Percentiles rank a stretch among this genome's conserved stretches.
These are phyloP conservation scores for Balansia obtecta DNA, from an alignment of 2,329 filamentous ascomycete genomes.

Conservation along the genomic window DNA sequence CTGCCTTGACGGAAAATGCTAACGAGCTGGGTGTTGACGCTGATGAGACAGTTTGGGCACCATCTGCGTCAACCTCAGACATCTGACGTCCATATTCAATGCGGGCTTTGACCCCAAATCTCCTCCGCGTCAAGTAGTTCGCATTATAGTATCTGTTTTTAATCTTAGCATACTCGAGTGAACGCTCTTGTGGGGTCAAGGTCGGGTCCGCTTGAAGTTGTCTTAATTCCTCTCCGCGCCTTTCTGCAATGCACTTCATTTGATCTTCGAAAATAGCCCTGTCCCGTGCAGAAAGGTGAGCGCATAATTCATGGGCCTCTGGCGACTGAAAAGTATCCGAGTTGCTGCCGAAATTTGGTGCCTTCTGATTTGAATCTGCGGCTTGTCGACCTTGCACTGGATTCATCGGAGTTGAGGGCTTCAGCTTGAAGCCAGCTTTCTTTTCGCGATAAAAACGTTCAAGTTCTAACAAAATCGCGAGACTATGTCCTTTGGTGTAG, in stretches of 20 bases:
- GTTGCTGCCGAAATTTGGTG: background rate
- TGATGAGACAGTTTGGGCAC: constrained; percentile 20
- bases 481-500: constrained; percentile 14
- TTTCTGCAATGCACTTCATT: constrained; percentile 18
- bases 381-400: background rate
- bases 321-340: background rate
- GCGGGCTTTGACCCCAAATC: constrained; percentile 42
- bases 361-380: background rate
- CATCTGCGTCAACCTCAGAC: constrained; percentile 32
- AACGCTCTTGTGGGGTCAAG: constrained; percentile 22
- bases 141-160: constrained; percentile 43
- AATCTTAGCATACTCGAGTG: constrained; percentile 26
- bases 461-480: constrained; percentile 1
- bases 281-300: constrained; percentile 25
- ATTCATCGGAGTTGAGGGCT: background rate
- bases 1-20: background rate
- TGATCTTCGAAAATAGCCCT: constrained; percentile 14
- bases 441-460: constrained; percentile 2
- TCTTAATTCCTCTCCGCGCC: constrained; percentile 29
- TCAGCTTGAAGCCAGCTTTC: background rate
- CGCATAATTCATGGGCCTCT: constrained; percentile 26
- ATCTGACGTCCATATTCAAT: constrained; percentile 34
- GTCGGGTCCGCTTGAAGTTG: constrained; percentile 20
- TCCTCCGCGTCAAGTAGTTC: constrained; percentile 44
- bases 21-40: background rate